Base-by-base conservation (phyloP, 2,329 filamentous ascomycete species). In the Hymenoscyphus fraxineus region DNA sequence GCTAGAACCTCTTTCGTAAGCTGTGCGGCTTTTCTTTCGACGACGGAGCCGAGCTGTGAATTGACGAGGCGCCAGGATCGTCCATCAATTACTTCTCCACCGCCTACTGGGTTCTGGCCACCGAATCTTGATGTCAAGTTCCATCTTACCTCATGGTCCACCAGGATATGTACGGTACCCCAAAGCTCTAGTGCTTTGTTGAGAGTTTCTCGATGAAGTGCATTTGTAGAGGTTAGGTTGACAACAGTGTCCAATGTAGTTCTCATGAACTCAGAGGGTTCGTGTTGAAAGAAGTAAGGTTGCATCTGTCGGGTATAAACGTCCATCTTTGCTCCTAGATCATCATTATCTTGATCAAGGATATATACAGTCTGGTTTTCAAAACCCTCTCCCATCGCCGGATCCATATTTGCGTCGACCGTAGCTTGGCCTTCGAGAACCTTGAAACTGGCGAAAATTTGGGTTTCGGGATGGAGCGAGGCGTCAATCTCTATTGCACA, bases 91-190 rank as follows among this genome's bases (percentile, higher is more conserved):
- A 57, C 51, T 5, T 65, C 63, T 3, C 70, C 70, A 63, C 67
- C 60, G 12, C 69, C 71, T n/a, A 65, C 61, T 38, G 59, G 62
- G 27, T 63, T 61, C 16, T 69, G 62, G 5, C 62, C 19, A 31
- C 66, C 54, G 10, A 60, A 31, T 38, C 57, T 69, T 27, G 71
- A 66, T 7, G 66, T 67, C n/a, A 75, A 63, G 40, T 78, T 80
- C 86, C 86, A 89, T 66, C 85, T 82, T 3, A 85, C 80, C 72
- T 88, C 86, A 59, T 85, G 82, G 72, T 88, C 86, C 64, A 88
- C 84, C 13, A 75, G 67, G 57, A 87, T 85, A 72, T 89, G 86
- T 4, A 88, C 85, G 5, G 87, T 79, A 0, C 84, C 83, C 86
- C 86, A 89, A 1, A 89, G 79, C 72, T 89, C 85, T 4, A 89